phyloP scores from a whole-genome alignment of 805 yeast genomes.

The Candida orba region DNA sequence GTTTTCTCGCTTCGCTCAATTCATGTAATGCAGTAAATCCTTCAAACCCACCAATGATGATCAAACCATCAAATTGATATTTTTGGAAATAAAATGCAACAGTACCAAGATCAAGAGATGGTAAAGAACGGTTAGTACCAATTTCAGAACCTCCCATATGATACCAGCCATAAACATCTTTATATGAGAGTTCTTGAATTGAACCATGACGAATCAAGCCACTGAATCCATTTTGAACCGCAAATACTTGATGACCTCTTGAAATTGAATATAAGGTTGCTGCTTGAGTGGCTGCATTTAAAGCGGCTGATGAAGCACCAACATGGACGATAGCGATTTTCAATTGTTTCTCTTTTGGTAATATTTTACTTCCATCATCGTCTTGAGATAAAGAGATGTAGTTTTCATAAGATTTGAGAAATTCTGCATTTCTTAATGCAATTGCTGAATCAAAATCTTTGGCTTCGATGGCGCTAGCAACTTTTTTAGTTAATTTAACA shows the following conservation, averaged over 20 bases:
- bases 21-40: constrained; percentile 85
- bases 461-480: constrained; percentile 75
- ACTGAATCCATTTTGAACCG: constrained; percentile 88
- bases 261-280: constrained; percentile 84
- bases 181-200: constrained; percentile 68
- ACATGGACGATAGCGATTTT: constrained; percentile 83
- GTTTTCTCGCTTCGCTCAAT: constrained; percentile 64
- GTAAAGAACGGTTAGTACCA: constrained; percentile 90
- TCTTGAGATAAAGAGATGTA: constrained; percentile 63
- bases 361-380: constrained; percentile 51
- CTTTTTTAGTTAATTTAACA: constrained; percentile 78
- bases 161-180: constrained; percentile 84
- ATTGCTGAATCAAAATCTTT: constrained; percentile 86
- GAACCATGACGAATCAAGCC: constrained; percentile 90
- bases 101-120: constrained; percentile 75
- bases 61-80: constrained; percentile 78
- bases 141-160: constrained; percentile 91
- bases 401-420: constrained; percentile 70
- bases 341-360: constrained; percentile 55
- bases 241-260: constrained; percentile 83
- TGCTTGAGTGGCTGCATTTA: constrained; percentile 90
- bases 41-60: constrained; percentile 94
- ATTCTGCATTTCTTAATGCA: constrained; percentile 79
- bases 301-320: constrained; percentile 97
- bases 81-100: constrained; percentile 91